Conservation (phyloP, 768 basidiomycete genomes). For the Tylopilus vinaceipallidus region DNA sequence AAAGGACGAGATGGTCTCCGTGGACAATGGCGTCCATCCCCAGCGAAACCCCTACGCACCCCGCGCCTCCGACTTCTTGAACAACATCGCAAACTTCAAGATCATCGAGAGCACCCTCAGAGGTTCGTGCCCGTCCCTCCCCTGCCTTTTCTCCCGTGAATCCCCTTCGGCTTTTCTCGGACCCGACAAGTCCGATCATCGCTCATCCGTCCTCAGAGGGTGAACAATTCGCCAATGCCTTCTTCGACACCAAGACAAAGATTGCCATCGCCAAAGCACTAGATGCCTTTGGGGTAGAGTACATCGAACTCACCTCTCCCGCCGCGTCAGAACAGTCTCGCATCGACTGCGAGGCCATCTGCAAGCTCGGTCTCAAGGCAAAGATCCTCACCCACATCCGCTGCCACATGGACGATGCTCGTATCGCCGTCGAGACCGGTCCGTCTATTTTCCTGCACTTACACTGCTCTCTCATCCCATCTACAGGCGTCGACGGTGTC, state of each 20-base stretch:
- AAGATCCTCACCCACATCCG: constrained; percentile 99
- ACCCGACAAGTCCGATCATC: constrained; percentile 14
- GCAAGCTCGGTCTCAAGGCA: constrained; percentile 94
- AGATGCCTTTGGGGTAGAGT: constrained; percentile 98
- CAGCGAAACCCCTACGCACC: constrained; percentile 81
- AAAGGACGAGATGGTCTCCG: constrained; percentile 66
- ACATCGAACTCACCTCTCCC: constrained; percentile 98
- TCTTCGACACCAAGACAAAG: constrained; percentile 99
- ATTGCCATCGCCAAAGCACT: constrained; percentile 98
- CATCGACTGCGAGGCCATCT: constrained; percentile 94
- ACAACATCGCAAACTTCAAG: constrained; percentile 89
- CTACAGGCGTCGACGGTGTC: constrained; percentile 91
- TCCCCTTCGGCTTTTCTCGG: background rate
- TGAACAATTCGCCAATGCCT: constrained; percentile 99
- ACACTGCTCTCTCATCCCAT: background rate
- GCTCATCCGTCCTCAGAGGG: constrained; percentile 61
- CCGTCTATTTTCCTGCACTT: constrained; percentile 16
- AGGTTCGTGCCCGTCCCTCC: constrained; percentile 49
- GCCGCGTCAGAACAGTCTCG: constrained; percentile 96
- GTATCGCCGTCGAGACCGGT: constrained; percentile 98
- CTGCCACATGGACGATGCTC: constrained; percentile 99
- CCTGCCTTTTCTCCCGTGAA: background rate
- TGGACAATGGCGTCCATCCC: constrained; percentile 47
- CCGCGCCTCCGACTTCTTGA: constrained; percentile 88
- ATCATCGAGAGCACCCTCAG: constrained; percentile 97